Conservation (phyloP, 352 stramenopile species). For the Hyphochytrium catenoides region DNA sequence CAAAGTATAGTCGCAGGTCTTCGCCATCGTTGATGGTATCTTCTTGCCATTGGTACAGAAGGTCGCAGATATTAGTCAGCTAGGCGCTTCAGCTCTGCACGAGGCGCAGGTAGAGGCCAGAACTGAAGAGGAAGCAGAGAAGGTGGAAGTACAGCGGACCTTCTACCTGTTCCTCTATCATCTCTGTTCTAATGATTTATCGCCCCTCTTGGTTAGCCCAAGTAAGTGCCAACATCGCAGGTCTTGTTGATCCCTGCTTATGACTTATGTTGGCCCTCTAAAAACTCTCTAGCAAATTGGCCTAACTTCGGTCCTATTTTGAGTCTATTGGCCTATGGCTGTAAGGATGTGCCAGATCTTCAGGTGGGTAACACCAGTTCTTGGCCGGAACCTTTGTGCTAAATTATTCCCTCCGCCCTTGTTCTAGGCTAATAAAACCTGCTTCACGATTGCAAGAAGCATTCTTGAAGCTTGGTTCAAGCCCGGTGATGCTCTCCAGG, state of each 20-base stretch:
- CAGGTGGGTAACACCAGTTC: background rate
- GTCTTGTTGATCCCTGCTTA: conserved; percentile 37
- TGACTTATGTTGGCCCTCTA: conserved; percentile 45
- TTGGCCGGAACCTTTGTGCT: conserved; percentile 2
- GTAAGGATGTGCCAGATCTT: background rate
- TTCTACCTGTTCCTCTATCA: conserved; percentile 49
- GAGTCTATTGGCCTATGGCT: conserved; percentile 5
- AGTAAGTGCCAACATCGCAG: conserved; percentile 38
- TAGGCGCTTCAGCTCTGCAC: conserved; percentile 13
- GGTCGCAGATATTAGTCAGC: conserved; percentile 29
- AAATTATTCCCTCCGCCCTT: conserved; percentile 8
- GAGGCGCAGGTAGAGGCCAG: conserved; percentile 34
- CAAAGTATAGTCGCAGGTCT: conserved; percentile 21
- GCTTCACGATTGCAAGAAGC: background rate
- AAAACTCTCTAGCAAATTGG: conserved; percentile 17
- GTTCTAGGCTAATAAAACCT: too few species aligned
- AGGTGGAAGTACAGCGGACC: conserved; percentile 51
- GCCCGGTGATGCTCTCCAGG: background rate
- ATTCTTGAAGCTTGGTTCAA: background rate
- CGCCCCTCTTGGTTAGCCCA: conserved; percentile 27
- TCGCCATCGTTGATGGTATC: conserved; percentile 31
- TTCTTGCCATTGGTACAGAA: conserved; percentile 40
- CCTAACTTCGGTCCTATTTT: conserved; percentile 33
- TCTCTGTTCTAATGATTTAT: conserved; percentile 33
- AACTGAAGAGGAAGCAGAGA: conserved; percentile 37